A percentile compares a stretch with the other conserved stretches of the same genome.
phyloP scores from a whole-genome alignment of 2,329 filamentous ascomycete genomes.

The Phyllosticta paracitricarpa region DNA sequence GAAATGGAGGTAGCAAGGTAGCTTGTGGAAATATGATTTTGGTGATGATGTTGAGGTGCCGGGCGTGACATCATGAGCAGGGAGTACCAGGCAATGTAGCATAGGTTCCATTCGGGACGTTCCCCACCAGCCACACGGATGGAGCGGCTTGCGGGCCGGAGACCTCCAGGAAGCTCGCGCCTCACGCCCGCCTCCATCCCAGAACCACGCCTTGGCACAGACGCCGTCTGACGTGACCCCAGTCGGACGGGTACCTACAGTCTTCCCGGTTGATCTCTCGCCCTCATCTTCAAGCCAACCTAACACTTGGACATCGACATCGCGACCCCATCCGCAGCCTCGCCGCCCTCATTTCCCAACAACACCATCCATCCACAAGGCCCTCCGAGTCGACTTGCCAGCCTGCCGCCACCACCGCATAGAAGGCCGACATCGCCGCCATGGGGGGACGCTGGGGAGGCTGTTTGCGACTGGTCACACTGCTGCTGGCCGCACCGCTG shows the following conservation, averaged over 20 bases:
- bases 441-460: slow-evolving; percentile 10
- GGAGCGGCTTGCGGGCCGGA: neutral
- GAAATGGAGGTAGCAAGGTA: neutral
- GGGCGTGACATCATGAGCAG: neutral
- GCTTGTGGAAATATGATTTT: neutral
- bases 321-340: neutral
- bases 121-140: neutral
- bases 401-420: neutral
- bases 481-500: slow-evolving; percentile 5
- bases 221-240: neutral
- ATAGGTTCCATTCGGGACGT: neutral
- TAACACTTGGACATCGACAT: neutral
- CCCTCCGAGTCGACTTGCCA: neutral
- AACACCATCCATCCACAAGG: neutral
- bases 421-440: neutral
- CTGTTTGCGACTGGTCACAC: slow-evolving; percentile 7
- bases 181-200: neutral
- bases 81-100: neutral
- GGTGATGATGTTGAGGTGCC: neutral
- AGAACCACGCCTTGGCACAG: neutral
- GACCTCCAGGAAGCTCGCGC: neutral
- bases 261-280: neutral
- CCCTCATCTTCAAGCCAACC: neutral
- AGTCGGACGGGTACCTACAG: neutral
- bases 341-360: neutral